Evolutionary conservation across 768 basidiomycete species (phyloP).

Genomic region (Mycena vulgaris): DNA sequence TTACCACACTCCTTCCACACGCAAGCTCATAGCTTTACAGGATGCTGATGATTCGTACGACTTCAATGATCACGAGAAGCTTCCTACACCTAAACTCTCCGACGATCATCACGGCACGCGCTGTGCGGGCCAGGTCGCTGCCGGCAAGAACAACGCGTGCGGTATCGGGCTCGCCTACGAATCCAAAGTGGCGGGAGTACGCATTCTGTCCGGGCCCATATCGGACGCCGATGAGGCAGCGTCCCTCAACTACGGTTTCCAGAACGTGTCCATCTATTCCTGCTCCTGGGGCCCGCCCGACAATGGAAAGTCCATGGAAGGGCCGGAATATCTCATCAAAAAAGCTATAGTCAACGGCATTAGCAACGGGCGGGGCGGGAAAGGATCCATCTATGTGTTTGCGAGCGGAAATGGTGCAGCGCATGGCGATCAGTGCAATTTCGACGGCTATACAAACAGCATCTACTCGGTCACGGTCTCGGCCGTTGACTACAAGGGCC

Average conservation of each 20-base stretch:
- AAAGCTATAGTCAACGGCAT: conserved; percentile 96
- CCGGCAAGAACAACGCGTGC: conserved; percentile 76
- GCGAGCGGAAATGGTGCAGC: conserved; percentile 97
- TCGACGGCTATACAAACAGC: conserved; percentile 99
- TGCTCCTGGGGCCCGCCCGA: conserved; percentile 97
- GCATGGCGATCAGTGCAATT: conserved; percentile 96
- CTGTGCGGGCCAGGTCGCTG: conserved; percentile 97
- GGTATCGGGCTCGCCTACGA: conserved; percentile 95
- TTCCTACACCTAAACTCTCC: conserved; percentile 89
- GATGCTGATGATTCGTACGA: conserved; percentile 92
- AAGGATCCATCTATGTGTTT: conserved; percentile 96
- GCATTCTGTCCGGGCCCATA: conserved; percentile 95
- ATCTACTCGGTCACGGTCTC: conserved; percentile 97
- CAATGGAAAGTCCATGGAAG: conserved; percentile 80
- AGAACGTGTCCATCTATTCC: conserved; percentile 93
- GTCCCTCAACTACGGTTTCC: conserved; percentile 93
- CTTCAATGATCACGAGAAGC: conserved; percentile 92
- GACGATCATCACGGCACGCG: conserved; percentile 99
- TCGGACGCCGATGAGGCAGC: conserved; percentile 97
- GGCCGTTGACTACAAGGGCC: conserved; percentile 91
- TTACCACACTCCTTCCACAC: not conserved
- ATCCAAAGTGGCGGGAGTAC: conserved; percentile 92
- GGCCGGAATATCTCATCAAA: conserved; percentile 89
- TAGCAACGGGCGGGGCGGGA: conserved; percentile 89
- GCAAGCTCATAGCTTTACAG: conserved; percentile 65